Conservation (phyloP, 768 basidiomycete genomes). For the Lactarius akahatsu region DNA sequence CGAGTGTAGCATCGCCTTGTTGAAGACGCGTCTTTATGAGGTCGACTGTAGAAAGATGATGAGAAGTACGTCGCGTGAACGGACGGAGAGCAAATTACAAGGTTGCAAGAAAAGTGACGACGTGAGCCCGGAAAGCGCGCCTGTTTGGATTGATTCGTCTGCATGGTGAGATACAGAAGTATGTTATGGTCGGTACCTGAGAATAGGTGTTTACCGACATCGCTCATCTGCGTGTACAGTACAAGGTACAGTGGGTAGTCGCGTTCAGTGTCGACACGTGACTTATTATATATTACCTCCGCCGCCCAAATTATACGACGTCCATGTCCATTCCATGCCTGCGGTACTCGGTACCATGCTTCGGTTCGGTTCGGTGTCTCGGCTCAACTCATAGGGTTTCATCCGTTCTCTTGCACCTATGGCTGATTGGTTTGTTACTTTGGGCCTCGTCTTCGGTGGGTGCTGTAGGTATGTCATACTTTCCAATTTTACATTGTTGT, state of each 20-base stretch:
- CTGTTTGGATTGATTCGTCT: conserved; percentile 37
- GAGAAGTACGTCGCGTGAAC: neutral
- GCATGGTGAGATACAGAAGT: neutral
- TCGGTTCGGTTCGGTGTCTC: neutral
- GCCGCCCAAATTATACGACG: too few relatives aligned
- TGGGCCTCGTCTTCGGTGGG: conserved; percentile 82
- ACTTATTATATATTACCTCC: neutral
- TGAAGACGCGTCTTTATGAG: conserved; percentile 90
- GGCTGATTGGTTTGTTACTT: conserved; percentile 57
- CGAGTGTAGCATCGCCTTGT: conserved; percentile 59
- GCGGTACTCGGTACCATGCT: neutral
- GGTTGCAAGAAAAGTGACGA: conserved; percentile 77
- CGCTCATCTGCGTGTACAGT: conserved; percentile 47
- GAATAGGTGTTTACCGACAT: conserved; percentile 65
- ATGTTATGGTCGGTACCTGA: conserved; percentile 46
- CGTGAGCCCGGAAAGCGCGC: conserved; percentile 75
- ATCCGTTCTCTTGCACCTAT: conserved; percentile 1
- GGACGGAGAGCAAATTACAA: conserved; percentile 44
- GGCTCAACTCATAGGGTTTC: neutral
- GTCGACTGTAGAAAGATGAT: conserved; percentile 56
- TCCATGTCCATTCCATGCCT: too few relatives aligned
- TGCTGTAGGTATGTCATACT: conserved; percentile 66
- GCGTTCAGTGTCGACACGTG: neutral
- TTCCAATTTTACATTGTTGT: conserved; percentile 3
- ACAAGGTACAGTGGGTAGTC: neutral